phyloP scores from a whole-genome alignment of 1,284 basidiomycete species.

The Fomitiporia mediterranea region DNA sequence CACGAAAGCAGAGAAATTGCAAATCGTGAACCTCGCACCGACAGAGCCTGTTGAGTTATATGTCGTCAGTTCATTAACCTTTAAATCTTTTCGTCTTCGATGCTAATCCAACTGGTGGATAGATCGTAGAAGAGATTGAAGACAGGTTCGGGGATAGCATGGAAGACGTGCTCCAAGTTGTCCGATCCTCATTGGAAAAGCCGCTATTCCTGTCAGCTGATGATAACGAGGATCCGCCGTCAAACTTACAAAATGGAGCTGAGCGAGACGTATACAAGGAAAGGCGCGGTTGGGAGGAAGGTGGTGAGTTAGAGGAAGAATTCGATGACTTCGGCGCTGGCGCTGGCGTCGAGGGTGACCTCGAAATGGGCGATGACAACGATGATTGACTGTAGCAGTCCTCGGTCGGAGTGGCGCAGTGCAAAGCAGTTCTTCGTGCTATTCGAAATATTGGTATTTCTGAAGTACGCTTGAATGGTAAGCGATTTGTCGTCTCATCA shows the following conservation, averaged over 20 bases:
- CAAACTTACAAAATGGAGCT: neutral
- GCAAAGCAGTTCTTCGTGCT: too few relatives aligned
- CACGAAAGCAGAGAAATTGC: slow-evolving; percentile 89
- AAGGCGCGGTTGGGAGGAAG: slow-evolving; percentile 33
- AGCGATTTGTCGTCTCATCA: too few relatives aligned
- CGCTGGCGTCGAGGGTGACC: slow-evolving; percentile 62
- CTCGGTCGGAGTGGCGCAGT: too few relatives aligned
- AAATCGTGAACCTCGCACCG: slow-evolving; percentile 86
- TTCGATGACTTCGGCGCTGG: slow-evolving; percentile 69
- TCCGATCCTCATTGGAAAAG: slow-evolving; percentile 46
- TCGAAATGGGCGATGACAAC: slow-evolving; percentile 63
- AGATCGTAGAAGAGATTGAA: slow-evolving; percentile 91
- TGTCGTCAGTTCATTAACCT: slow-evolving; percentile 53
- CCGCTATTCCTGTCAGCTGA: neutral
- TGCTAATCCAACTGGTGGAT: neutral
- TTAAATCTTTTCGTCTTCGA: slow-evolving; percentile 10
- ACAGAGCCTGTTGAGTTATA: slow-evolving; percentile 83
- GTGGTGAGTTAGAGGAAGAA: slow-evolving; percentile 31
- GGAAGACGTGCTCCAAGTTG: slow-evolving; percentile 59
- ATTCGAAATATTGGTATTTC: too few relatives aligned
- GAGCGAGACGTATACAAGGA: slow-evolving; percentile 28
- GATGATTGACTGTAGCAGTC: slow-evolving; percentile 26
- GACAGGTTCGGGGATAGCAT: slow-evolving; percentile 72
- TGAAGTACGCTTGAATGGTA: too few relatives aligned
- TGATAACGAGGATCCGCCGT: neutral